Conservation (phyloP, 176 grass and related monocot genomes). For the Elymus sibiricus region DNA sequence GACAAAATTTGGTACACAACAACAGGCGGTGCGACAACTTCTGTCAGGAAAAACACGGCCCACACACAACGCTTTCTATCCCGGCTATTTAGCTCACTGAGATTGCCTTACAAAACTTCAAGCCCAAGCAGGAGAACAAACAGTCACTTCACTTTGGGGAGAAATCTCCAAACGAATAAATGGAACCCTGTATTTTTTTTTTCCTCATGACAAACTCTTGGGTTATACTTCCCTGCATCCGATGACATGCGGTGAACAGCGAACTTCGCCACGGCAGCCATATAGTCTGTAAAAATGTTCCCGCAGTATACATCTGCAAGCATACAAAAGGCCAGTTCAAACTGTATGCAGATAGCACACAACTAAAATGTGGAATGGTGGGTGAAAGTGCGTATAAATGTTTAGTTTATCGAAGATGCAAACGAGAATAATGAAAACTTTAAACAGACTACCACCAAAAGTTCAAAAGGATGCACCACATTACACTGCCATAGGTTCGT, state of each 20-base stretch:
- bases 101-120: conserved; percentile 34
- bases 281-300: conserved; percentile 23
- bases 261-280: conserved; percentile 30
- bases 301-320: conserved; percentile 45
- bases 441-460: background rate
- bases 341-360: background rate
- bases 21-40: conserved; percentile 43
- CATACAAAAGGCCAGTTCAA: conserved; percentile 6
- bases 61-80: conserved; percentile 10
- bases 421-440: background rate
- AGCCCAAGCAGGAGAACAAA: conserved; percentile 17
- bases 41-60: conserved; percentile 49
- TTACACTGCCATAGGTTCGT: background rate
- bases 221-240: conserved; percentile 19
- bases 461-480: background rate
- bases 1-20: conserved; percentile 37
- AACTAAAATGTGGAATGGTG: background rate
- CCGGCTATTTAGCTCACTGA: conserved; percentile 9
- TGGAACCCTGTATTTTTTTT: conserved; percentile 32
- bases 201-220: conserved; percentile 12
- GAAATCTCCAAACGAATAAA: conserved; percentile 17
- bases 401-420: background rate
- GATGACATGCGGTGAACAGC: conserved; percentile 13
- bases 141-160: background rate
- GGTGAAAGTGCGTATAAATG: background rate